Conservation (phyloP, 257 asterid species). For the Perilla frutescens region DNA sequence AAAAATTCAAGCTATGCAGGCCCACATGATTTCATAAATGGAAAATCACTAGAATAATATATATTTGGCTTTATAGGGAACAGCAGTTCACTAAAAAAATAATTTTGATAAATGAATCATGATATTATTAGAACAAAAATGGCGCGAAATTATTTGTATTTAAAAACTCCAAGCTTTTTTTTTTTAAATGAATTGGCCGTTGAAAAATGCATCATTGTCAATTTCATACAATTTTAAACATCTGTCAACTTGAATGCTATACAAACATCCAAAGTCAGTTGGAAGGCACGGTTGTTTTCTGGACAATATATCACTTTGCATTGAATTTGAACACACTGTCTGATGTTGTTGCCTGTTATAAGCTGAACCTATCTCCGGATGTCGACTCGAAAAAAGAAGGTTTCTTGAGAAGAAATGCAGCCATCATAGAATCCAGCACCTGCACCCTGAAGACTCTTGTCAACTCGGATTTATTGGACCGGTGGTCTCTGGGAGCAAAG, state of each 20-base stretch:
- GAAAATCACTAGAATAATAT: no score
- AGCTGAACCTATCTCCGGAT: slow-evolving; percentile 21
- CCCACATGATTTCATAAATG: no score
- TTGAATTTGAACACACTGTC: slow-evolving; percentile 19
- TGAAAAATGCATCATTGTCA: slow-evolving; percentile 21
- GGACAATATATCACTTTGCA: slow-evolving; percentile 37
- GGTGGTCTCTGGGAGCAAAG: slow-evolving; percentile 73
- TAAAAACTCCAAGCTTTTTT: no score
- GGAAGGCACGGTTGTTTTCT: slow-evolving; percentile 24
- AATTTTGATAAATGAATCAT: no score
- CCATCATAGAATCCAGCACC: slow-evolving; percentile 83
- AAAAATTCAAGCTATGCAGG: no score
- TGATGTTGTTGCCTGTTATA: slow-evolving; percentile 20
- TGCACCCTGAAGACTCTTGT: slow-evolving; percentile 80
- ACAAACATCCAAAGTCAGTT: neutral
- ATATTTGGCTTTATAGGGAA: no score
- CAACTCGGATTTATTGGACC: slow-evolving; percentile 81
- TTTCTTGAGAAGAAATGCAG: slow-evolving; percentile 16
- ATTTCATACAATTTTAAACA: slow-evolving; percentile 23
- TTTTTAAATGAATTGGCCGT: slow-evolving; percentile 21
- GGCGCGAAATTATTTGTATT: no score
- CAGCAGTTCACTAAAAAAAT: no score
- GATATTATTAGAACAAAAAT: no score
- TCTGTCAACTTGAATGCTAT: slow-evolving; percentile 2
- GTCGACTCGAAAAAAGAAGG: slow-evolving; percentile 16